Base-by-base conservation (phyloP, 2,329 filamentous ascomycete species). In the Myrmaecium sp. region DNA sequence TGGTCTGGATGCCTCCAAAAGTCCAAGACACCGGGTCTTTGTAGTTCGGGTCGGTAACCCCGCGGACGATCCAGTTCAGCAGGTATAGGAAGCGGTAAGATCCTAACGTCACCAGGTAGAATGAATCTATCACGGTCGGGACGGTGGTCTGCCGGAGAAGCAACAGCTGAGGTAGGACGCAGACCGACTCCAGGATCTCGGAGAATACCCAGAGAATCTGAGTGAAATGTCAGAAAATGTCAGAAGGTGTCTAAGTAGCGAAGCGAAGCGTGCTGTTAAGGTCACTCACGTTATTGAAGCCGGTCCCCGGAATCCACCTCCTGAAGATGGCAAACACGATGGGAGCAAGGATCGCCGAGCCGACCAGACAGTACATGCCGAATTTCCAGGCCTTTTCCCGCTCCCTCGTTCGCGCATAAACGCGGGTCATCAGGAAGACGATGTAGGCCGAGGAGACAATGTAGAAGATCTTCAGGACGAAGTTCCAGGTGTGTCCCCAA, bases 91-190 rank as follows among this genome's bases (percentile, higher is more conserved):
- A 79, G 30, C 86, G 79, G 56, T 94, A 95, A 8, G 75, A 75
- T 18, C 84, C 86, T 2, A 94, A 68, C 1, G 82, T 73, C 26
- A 89, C 61, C 29, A 95, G 77, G 53, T 95, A 95, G 57, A 79
- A 93, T n/a, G 81, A 92, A 50, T 93, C 81, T 54, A 95, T 84
- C 24, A 94, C 86, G 25, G 86, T 95, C 0, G 86, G 86, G 0
- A 94, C 82, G 14, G 74, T 83, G n/a, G 86, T 94, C 52, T 94
- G 83, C 32, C 86, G 79, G 9, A 95, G 70, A 22, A 94, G 73
- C 5, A 94, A 68, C 1, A 95, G 73, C 50, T 95, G 86, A 0
- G 86, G 86, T 12, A 95, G 71, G 17, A 94, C 71, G 50, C 79
- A 89, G 33, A 91, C 70, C 17, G 82, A 86, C 55, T 95, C 86